Conservation (phyloP, 2,329 filamentous ascomycete species). For the Exophiala calicioides region DNA sequence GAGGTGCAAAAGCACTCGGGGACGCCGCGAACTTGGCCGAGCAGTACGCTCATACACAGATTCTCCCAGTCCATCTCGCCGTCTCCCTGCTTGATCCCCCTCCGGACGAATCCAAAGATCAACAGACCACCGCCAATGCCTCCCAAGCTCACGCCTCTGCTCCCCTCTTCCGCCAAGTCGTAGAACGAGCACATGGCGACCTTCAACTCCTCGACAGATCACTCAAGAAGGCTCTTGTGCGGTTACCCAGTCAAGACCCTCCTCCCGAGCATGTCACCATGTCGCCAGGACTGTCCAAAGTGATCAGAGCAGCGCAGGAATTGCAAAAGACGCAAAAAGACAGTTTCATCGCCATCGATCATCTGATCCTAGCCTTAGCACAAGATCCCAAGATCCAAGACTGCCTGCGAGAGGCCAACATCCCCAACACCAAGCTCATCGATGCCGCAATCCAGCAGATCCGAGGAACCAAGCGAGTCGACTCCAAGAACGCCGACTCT, state of each 20-base stretch:
- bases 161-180: constrained; percentile 90
- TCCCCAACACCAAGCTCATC: constrained; percentile 87
- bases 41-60: constrained; percentile 87
- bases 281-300: constrained; percentile 76
- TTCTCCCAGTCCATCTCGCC: constrained; percentile 86
- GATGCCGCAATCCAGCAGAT: constrained; percentile 90
- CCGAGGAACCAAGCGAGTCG: constrained; percentile 86
- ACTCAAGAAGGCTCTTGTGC: constrained; percentile 87
- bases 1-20: constrained; percentile 83
- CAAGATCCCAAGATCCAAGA: constrained; percentile 76
- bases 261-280: constrained; percentile 86
- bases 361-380: constrained; percentile 80
- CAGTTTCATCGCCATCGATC: constrained; percentile 89
- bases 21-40: constrained; percentile 86
- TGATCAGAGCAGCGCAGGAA: constrained; percentile 81
- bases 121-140: constrained; percentile 66
- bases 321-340: constrained; percentile 98
- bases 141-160: constrained; percentile 62
- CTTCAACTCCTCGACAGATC: constrained; percentile 83
- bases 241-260: constrained; percentile 90
- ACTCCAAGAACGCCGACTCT: constrained; percentile 90
- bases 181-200: constrained; percentile 92
- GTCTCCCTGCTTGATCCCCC: constrained; percentile 53
- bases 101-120: constrained; percentile 69
- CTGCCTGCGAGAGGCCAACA: constrained; percentile 79